These are phyloP conservation scores for Annulohypoxylon nitens DNA, from an alignment of 495 filamentous ascomycete species.

Conservation along the genomic window DNA sequence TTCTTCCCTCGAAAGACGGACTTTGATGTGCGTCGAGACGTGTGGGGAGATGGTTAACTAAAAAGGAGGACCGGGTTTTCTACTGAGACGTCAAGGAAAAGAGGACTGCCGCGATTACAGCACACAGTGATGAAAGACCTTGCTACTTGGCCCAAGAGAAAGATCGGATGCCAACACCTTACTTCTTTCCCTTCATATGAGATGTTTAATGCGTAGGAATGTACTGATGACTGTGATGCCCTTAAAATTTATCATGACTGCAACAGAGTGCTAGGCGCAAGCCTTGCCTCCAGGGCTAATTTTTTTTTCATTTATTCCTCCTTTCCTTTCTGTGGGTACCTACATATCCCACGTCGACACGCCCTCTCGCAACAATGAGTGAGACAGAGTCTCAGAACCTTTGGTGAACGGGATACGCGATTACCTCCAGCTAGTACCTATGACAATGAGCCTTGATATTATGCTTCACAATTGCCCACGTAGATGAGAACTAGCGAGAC, in stretches of 20 bases:
- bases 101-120: slow-evolving; percentile 31
- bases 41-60: slow-evolving; percentile 44
- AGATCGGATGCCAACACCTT: slow-evolving; percentile 40
- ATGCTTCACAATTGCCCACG: background rate
- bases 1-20: slow-evolving; percentile 45
- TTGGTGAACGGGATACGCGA: no score
- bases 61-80: slow-evolving; percentile 49
- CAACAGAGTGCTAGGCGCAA: slow-evolving; percentile 9
- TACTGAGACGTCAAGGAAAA: slow-evolving; percentile 42
- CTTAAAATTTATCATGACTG: slow-evolving; percentile 9
- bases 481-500: background rate
- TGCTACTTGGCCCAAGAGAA: slow-evolving; percentile 48
- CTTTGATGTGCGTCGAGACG: slow-evolving; percentile 40
- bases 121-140: slow-evolving; percentile 46
- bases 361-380: slow-evolving; percentile 6
- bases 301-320: background rate
- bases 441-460: background rate
- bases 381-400: background rate
- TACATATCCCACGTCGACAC: background rate
- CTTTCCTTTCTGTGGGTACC: background rate
- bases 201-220: slow-evolving; percentile 33
- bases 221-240: slow-evolving; percentile 21
- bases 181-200: slow-evolving; percentile 22
- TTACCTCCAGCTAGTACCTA: background rate
- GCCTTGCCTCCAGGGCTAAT: slow-evolving; percentile 1